These are phyloP conservation scores for Phaeosphaeria sp. DNA, from an alignment of 2,329 filamentous ascomycete species.

Conservation along the genomic window DNA sequence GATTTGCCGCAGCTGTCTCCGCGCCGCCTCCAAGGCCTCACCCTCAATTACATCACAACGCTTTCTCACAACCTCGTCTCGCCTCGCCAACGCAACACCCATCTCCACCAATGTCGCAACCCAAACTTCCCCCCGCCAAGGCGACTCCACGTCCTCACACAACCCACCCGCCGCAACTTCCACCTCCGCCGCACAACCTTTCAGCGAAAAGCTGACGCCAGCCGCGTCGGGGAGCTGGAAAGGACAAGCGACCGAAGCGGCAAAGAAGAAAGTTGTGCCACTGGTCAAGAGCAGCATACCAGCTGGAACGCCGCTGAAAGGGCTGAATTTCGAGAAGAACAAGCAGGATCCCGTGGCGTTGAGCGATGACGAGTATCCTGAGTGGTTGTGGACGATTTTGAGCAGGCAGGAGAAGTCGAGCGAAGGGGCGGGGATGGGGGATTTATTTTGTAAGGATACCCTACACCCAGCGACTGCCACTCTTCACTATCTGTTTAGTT, in stretches of 20 bases:
- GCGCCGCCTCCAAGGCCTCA: slow-evolving; percentile 36
- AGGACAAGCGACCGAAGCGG: slow-evolving; percentile 28
- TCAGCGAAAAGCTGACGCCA: slow-evolving; percentile 50
- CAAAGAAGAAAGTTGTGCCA: slow-evolving; percentile 38
- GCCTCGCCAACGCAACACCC: slow-evolving; percentile 31
- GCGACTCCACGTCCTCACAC: slow-evolving; percentile 31
- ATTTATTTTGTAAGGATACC: slow-evolving; percentile 85
- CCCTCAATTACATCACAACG: slow-evolving; percentile 22
- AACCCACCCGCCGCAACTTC: slow-evolving; percentile 51
- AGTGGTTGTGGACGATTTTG: slow-evolving; percentile 79
- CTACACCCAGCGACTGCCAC: no score
- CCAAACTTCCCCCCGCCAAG: slow-evolving; percentile 31
- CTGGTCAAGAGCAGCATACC: slow-evolving; percentile 58
- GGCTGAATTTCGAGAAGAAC: slow-evolving; percentile 79
- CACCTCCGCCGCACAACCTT: slow-evolving; percentile 54
- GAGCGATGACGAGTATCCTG: slow-evolving; percentile 77
- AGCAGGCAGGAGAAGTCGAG: slow-evolving; percentile 63
- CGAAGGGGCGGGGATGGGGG: slow-evolving; percentile 65
- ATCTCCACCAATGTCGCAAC: slow-evolving; percentile 33
- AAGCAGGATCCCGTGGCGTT: slow-evolving; percentile 75
- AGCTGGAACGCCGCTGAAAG: slow-evolving; percentile 73
- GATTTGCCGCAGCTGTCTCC: slow-evolving; percentile 50
- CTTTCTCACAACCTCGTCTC: slow-evolving; percentile 34
- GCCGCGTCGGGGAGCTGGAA: slow-evolving; percentile 28
- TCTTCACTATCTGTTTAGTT: no score